phyloP scores from a whole-genome alignment of 2,329 filamentous ascomycete species.

The Zelopaecilomyces penicillatus region DNA sequence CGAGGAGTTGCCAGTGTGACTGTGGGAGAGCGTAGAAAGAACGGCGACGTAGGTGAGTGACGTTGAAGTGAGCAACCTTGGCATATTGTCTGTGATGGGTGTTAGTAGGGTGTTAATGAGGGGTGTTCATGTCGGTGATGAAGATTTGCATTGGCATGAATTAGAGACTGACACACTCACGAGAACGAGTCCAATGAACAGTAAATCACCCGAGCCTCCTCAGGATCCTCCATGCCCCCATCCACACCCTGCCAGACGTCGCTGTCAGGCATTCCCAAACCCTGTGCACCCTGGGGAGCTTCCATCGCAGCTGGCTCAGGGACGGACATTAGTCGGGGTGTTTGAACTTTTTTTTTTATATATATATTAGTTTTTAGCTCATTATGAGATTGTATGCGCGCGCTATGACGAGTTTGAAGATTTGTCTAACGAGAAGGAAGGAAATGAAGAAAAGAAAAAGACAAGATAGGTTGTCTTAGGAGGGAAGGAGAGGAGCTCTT shows the following conservation, averaged over 20 bases:
- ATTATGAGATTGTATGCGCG: no score
- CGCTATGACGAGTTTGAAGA: no score
- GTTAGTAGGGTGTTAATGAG: not conserved
- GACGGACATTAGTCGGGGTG: not conserved
- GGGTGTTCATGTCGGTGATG: not conserved
- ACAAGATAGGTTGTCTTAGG: no score
- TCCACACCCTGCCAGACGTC: constrained; percentile 53
- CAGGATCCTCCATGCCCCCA: constrained; percentile 61
- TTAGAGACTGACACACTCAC: constrained; percentile 42
- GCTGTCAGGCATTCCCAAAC: constrained; percentile 22
- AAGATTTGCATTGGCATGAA: not conserved
- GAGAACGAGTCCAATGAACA: constrained; percentile 81
- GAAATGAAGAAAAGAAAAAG: no score
- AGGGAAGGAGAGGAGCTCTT: no score
- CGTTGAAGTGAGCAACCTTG: constrained; percentile 76
- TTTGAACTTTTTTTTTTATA: no score
- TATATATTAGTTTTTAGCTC: no score
- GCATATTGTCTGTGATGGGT: constrained; percentile 62
- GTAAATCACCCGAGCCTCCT: constrained; percentile 73
- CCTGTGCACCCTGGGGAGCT: constrained; percentile 3
- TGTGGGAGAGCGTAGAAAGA: constrained; percentile 87
- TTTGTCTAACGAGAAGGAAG: no score
- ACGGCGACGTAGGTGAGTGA: constrained; percentile 82
- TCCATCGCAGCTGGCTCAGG: constrained; percentile 9
- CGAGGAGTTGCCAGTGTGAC: constrained; percentile 74